phyloP scores from a whole-genome alignment of 1,284 basidiomycete species.

The Cryptococcus maquisensis region DNA sequence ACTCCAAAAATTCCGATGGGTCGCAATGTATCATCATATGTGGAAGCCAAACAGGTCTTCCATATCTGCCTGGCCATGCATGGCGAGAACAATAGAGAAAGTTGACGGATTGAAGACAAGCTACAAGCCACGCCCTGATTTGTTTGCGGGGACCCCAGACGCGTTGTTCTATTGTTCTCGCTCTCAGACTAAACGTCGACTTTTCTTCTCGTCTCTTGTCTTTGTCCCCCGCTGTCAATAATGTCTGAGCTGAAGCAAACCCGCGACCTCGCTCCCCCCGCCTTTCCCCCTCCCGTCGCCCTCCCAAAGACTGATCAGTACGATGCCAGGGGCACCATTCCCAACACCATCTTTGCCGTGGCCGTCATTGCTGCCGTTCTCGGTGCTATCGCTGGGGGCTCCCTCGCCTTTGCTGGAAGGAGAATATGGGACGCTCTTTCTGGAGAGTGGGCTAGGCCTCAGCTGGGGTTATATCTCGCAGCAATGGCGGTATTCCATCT shows the following conservation, averaged over 20 bases:
- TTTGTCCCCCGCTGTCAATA: not conserved
- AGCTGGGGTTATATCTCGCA: constrained; percentile 74
- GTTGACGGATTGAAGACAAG: no score
- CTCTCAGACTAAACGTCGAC: not conserved
- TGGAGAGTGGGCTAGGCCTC: constrained; percentile 62
- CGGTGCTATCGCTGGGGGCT: constrained; percentile 50
- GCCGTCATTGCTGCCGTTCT: constrained; percentile 70
- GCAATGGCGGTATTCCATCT: constrained; percentile 85
- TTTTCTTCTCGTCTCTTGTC: not conserved
- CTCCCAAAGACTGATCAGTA: constrained; percentile 33
- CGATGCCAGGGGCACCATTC: constrained; percentile 59
- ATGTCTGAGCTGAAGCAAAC: not conserved
- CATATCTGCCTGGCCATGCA: no score
- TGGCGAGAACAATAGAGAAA: no score
- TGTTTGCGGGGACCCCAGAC: not conserved
- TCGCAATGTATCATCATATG: no score
- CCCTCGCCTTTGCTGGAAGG: constrained; percentile 52
- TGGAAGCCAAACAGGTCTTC: no score
- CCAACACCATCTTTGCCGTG: constrained; percentile 74
- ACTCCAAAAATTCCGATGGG: no score
- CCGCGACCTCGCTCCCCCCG: not conserved
- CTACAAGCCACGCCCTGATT: not conserved
- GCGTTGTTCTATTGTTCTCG: not conserved
- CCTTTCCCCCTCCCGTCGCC: constrained; percentile 8
- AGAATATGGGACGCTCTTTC: constrained; percentile 40